Evolutionary conservation across 495 filamentous ascomycete species (phyloP).

Genomic region (Parathielavia hyrcaniae): DNA sequence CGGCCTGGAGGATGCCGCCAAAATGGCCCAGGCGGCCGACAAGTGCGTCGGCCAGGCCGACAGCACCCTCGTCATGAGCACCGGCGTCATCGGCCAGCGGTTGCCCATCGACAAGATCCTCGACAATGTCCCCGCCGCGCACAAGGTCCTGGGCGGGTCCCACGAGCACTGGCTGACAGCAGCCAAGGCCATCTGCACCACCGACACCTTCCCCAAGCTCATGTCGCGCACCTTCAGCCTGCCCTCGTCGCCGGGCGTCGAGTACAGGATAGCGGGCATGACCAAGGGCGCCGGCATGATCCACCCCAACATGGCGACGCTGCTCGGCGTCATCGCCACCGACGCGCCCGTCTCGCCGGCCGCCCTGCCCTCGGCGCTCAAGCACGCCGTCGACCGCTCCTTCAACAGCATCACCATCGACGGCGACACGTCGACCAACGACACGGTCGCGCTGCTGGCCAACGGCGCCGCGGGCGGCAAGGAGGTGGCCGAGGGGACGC

Average conservation of each 20-base stretch:
- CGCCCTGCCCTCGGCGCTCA: conserved; percentile 63
- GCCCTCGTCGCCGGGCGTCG: conserved; percentile 66
- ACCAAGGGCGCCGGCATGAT: conserved; percentile 99
- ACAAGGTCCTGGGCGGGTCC: conserved; percentile 58
- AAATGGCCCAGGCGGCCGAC: conserved; percentile 76
- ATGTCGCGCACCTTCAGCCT: conserved; percentile 76
- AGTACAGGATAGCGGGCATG: conserved; percentile 86
- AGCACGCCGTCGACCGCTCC: conserved; percentile 67
- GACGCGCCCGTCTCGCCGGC: conserved; percentile 73
- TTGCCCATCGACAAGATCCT: conserved; percentile 90
- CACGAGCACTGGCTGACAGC: conserved; percentile 82
- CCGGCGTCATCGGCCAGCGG: conserved; percentile 93
- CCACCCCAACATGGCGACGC: conserved; percentile 97
- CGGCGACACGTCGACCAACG: conserved; percentile 94
- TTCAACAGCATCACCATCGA: conserved; percentile 98
- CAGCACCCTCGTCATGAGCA: conserved; percentile 90
- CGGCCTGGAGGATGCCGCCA: conserved; percentile 78
- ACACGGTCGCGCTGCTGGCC: conserved; percentile 87
- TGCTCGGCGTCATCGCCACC: conserved; percentile 89
- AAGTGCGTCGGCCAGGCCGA: conserved; percentile 57
- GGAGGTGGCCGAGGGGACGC: conserved; percentile 51
- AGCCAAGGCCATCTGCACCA: conserved; percentile 94
- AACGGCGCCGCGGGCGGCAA: conserved; percentile 86
- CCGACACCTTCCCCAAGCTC: conserved; percentile 98
- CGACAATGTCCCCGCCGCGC: conserved; percentile 67